Conservation (phyloP, 495 filamentous ascomycete species). For the Penicillium macrosclerotiorum region DNA sequence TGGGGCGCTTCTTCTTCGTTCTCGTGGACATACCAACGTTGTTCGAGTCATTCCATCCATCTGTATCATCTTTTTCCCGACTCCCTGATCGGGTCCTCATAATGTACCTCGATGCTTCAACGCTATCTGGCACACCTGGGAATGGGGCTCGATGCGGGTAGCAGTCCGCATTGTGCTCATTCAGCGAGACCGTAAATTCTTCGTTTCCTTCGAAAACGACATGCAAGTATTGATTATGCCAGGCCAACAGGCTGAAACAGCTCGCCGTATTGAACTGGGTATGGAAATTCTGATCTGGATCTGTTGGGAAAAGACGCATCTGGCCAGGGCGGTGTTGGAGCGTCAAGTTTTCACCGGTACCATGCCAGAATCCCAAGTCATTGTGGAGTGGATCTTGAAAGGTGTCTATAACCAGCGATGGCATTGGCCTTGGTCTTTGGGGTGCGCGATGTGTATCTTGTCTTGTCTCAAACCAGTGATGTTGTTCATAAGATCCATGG, state of each 20-base stretch:
- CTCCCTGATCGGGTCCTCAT: constrained; percentile 7
- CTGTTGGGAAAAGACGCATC: constrained; percentile 60
- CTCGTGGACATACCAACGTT: neutral
- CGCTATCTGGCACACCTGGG: constrained; percentile 71
- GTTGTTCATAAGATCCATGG: constrained; percentile 1
- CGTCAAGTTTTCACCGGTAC: constrained; percentile 59
- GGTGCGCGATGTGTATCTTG: neutral
- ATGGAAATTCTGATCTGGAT: constrained; percentile 68
- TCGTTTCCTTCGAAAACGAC: constrained; percentile 65
- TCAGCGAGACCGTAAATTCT: constrained; percentile 66
- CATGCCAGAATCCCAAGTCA: constrained; percentile 69
- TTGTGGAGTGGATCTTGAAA: constrained; percentile 58
- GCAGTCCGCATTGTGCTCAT: constrained; percentile 69
- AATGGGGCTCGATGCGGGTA: constrained; percentile 58
- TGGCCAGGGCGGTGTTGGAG: constrained; percentile 47
- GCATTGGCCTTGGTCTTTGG: neutral
- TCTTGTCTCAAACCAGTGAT: constrained; percentile 9
- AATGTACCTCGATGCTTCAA: constrained; percentile 65
- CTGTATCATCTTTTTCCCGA: neutral
- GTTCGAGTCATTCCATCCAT: constrained; percentile 1
- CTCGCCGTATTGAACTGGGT: constrained; percentile 55
- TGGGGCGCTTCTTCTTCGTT: constrained; percentile 15
- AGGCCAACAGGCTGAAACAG: constrained; percentile 61
- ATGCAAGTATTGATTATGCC: constrained; percentile 60
- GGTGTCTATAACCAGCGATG: constrained; percentile 61